Conservation (phyloP, 1,284 basidiomycete species). For the Heterobasidion annosum region DNA sequence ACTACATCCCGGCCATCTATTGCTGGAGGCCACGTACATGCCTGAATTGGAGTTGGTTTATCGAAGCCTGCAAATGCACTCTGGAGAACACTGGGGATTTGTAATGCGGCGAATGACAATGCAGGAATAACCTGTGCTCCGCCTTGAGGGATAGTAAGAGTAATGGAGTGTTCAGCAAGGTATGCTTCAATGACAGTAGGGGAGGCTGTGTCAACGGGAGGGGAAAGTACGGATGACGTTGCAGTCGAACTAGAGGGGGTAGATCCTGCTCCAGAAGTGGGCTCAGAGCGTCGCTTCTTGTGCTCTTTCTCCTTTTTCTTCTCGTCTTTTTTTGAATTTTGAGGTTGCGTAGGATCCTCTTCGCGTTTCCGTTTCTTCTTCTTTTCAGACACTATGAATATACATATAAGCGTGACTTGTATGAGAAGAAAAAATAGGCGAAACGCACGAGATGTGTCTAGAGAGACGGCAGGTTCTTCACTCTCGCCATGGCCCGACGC, state of each 20-base stretch:
- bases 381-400: background rate
- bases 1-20: constrained; percentile 83
- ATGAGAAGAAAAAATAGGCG: background rate
- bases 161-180: constrained; percentile 67
- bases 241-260: constrained; percentile 4
- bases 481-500: background rate
- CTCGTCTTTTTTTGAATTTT: constrained; percentile 9
- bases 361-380: constrained; percentile 14
- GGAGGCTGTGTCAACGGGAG: constrained; percentile 8
- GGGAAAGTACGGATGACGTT: constrained; percentile 7
- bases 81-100: constrained; percentile 56
- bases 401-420: background rate
- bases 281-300: constrained; percentile 9
- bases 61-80: constrained; percentile 67
- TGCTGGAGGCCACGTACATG: constrained; percentile 91
- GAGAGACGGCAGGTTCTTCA: background rate
- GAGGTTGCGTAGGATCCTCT: background rate
- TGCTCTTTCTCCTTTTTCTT: constrained; percentile 6
- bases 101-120: constrained; percentile 69
- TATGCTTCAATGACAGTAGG: constrained; percentile 46
- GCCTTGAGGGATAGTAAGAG: constrained; percentile 49
- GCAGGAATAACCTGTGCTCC: constrained; percentile 53
- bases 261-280: constrained; percentile 3
- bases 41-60: constrained; percentile 92
- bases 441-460: background rate